Evolutionary conservation across 352 stramenopile genomes (phyloP).

Genomic region (Vaucheria bursata): DNA sequence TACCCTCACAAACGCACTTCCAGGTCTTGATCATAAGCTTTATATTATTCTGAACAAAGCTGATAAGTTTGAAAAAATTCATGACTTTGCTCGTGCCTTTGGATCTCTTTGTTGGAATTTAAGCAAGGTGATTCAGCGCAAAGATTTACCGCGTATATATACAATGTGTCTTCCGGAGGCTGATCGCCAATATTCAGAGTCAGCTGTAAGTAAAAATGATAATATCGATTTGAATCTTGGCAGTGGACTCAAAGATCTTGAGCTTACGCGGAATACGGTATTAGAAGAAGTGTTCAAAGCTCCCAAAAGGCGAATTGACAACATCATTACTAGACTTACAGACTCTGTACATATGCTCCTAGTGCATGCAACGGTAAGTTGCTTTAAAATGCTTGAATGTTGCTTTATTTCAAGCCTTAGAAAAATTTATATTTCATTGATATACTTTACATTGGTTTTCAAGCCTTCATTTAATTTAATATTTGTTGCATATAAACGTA

Average conservation of each 20-base stretch:
- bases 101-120: conserved; percentile 98
- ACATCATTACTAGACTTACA: conserved; percentile 97
- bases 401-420: neutral
- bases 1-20: conserved; percentile 89
- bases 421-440: neutral
- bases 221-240: too few species aligned
- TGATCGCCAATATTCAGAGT: conserved; percentile 39
- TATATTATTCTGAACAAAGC: conserved; percentile 99
- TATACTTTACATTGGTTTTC: neutral
- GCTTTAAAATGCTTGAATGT: conserved; percentile 17
- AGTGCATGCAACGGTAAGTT: conserved; percentile 72
- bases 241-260: conserved; percentile 77
- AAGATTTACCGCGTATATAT: conserved; percentile 98
- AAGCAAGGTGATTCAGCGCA: conserved; percentile 94
- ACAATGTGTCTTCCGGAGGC: conserved; percentile 96
- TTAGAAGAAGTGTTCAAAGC: conserved; percentile 92
- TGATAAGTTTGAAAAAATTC: conserved; percentile 88
- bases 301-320: conserved; percentile 93
- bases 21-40: conserved; percentile 98
- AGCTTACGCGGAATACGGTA: conserved; percentile 90
- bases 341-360: conserved; percentile 74
- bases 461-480: neutral
- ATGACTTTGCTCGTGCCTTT: conserved; percentile 98
- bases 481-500: too few species aligned
- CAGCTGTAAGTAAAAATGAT: too few species aligned